Evolutionary conservation across 2,329 filamentous ascomycete species (phyloP).

Genomic region (Trichophyton equinum): DNA sequence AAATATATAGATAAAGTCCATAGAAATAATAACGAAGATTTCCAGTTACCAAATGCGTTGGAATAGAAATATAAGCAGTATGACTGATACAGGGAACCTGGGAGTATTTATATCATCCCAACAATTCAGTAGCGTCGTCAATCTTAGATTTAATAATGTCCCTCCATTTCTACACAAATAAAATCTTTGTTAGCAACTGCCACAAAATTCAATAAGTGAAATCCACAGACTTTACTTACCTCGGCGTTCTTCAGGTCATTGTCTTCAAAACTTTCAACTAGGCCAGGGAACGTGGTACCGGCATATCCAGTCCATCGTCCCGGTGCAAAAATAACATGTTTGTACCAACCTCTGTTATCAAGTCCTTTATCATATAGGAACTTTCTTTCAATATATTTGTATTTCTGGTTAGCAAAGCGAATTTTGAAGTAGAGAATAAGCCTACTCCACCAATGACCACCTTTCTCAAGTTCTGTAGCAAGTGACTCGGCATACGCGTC

Average conservation of each 20-base stretch:
- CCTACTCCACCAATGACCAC: slow-evolving; percentile 47
- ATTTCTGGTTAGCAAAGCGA: slow-evolving; percentile 59
- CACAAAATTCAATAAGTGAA: slow-evolving; percentile 5
- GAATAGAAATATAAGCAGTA: no score
- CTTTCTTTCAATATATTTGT: slow-evolving; percentile 69
- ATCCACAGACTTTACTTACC: slow-evolving; percentile 33
- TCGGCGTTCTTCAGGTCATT: slow-evolving; percentile 33
- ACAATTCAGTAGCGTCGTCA: slow-evolving; percentile 6
- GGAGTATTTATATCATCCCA: neutral
- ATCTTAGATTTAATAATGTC: slow-evolving; percentile 28
- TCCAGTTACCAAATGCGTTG: no score
- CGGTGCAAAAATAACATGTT: slow-evolving; percentile 87
- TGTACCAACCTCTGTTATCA: slow-evolving; percentile 76
- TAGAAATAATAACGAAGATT: neutral
- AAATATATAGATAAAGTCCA: neutral
- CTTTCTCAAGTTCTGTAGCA: slow-evolving; percentile 36
- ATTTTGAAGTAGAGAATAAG: slow-evolving; percentile 52
- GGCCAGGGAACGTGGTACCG: slow-evolving; percentile 54
- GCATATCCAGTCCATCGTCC: slow-evolving; percentile 86
- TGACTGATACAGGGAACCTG: neutral
- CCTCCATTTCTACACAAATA: slow-evolving; percentile 28
- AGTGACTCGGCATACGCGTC: slow-evolving; percentile 40
- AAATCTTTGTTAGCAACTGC: neutral
- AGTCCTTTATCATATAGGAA: slow-evolving; percentile 67
- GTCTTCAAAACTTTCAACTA: slow-evolving; percentile 50